Base-by-base conservation (phyloP, 371 early-diverging fungal genomes). In the Actinomortierella ambigua region DNA sequence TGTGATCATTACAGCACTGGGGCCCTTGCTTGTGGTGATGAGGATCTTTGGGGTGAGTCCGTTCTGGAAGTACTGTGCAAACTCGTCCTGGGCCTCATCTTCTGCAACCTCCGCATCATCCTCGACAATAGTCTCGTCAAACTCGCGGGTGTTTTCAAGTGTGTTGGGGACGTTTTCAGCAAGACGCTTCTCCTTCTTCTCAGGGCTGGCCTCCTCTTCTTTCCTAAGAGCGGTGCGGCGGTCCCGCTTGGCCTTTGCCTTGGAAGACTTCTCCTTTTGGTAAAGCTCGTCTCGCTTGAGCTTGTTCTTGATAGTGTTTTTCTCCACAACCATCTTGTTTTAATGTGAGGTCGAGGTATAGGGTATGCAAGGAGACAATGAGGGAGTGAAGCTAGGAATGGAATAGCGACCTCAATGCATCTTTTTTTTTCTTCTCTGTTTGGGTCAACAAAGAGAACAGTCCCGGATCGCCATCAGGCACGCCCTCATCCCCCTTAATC, bases 11-110 rank as follows among this genome's bases (percentile, higher is more conserved):
- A 80, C 77, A 34, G 68, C 57, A 39, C 84, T 80, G 17, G 90
- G 81, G 17, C 82, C 82, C 57, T 89, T 88, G 66, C 88, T 91
- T 5, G 99, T 96, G 8, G 99, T 99, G 7, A 99, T 85, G n/a
- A 97, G 78, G 28, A 99, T 87, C 80, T 98, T 98, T 34, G 99
- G 97, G 39, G 88, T 71, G 55, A 87, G 75, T 26, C 95, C 96
- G 50, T 80, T 84, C 42, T 63, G 70, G 69, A 97, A 99, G 77
- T 96, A 98, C 55, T 81, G 69, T 1, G 96, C 87, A 78, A 97
- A 93, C 77, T 99, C 99, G 69, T 99, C 98, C 48, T 85, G 84
- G 17, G 89, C 93, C 71, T 96, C 95, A 51, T 96, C 96, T 34
- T 90, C 79, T n/a, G 86, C 83, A 6, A 95, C 92, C 70, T 89